These are phyloP conservation scores for Sanghuangporus weigelae DNA, from an alignment of 1,284 basidiomycete species.

Conservation along the genomic window DNA sequence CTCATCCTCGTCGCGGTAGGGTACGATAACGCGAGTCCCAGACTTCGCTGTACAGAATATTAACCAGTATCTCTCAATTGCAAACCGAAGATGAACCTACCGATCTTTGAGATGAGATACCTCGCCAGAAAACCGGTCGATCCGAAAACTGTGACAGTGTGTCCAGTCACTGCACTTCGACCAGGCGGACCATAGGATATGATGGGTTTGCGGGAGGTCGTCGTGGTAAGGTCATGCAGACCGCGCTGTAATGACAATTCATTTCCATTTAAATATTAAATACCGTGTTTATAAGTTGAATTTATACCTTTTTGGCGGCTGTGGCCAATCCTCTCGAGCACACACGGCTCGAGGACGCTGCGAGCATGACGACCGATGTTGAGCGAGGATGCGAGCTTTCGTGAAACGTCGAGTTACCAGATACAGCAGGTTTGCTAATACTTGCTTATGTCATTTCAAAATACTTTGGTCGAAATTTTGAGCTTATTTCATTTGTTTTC, in stretches of 20 bases:
- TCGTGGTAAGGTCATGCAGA: slow-evolving; percentile 62
- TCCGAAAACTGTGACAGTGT: slow-evolving; percentile 95
- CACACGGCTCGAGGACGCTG: slow-evolving; percentile 10
- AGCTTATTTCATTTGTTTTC: background rate
- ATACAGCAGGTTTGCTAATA: background rate
- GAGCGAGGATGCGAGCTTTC: background rate
- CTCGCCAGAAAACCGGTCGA: slow-evolving; percentile 94
- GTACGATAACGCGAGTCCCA: slow-evolving; percentile 92
- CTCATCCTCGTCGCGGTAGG: slow-evolving; percentile 95
- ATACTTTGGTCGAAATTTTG: background rate
- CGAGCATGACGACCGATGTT: slow-evolving; percentile 5
- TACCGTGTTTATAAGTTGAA: background rate
- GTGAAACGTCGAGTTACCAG: background rate
- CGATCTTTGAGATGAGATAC: slow-evolving; percentile 90
- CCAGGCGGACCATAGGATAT: slow-evolving; percentile 77
- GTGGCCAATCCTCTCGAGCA: background rate
- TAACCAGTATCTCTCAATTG: background rate
- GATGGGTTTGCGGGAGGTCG: slow-evolving; percentile 59
- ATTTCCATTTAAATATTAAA: background rate
- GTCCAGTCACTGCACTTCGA: slow-evolving; percentile 83
- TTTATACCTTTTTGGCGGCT: background rate
- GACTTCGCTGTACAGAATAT: slow-evolving; percentile 57
- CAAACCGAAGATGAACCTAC: slow-evolving; percentile 38
- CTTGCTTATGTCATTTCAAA: background rate
- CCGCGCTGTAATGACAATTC: slow-evolving; percentile 44